Base-by-base conservation (phyloP, 257 asterid genomes). In the Gentiana macrophylla region DNA sequence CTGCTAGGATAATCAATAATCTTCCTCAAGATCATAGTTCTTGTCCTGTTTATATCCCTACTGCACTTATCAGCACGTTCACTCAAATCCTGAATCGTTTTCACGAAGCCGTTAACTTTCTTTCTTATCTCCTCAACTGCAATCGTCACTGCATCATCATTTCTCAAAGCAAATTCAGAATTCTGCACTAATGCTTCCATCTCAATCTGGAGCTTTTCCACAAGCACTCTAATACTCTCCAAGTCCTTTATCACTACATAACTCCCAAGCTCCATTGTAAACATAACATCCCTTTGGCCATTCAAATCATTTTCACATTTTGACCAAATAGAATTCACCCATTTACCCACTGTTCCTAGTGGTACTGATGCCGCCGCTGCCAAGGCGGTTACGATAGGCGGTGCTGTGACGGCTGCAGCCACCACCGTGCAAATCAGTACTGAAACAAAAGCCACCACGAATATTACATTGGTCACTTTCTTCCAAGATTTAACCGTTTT, bases 291-390 rank as follows among this genome's bases (percentile, higher is more conserved):
- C 52, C 71, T 78, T 53, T 84, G 94, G 32, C 81, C 89, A 59
- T 51, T 75, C 55, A 82, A 49, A 43, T 80, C 89, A 61, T 38
- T 68, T 72, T 80, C 94, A n/a, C 62, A 75, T 56, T 82, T 82
- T 37, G 74, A 79, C 96, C 96, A 82, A 2, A 84, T 48, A n/a
- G 81, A 78, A 55, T 82, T 78, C 43, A 87, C 51, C 94, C 96
- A 87, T 41, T 38, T 74, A 61, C 96, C 94, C 94, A 82, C 80
- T 3, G 94, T 78, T 1, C 93, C 96, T 45, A 87, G 45, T 0
- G 96, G 96, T 59, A 82, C 76, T 1, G 96, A 79, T 2, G 96
- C 96, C 0, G 96, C 96, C 0, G 94, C 94, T 7, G 93, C 92
- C 69, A 87, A 60, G 0, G 94, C 93, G 0, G 94, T 70, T 72